Percentiles rank a stretch among this genome's conserved stretches.
phyloP scores from a whole-genome alignment of 768 basidiomycete species.

The Cantharellus anzutake region DNA sequence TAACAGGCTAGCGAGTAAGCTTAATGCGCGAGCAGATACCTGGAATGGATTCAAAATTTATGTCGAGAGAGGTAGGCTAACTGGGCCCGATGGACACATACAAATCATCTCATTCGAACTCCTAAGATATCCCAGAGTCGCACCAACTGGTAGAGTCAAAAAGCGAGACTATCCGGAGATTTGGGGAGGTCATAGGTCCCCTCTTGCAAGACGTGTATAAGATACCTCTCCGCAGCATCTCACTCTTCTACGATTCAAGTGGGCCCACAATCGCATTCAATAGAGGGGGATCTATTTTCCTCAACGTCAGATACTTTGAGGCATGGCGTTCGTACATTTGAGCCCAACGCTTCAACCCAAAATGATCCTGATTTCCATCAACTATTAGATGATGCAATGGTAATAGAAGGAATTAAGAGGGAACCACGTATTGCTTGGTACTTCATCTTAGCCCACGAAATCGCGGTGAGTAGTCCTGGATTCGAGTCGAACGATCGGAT shows the following conservation, averaged over 20 bases:
- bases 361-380: background rate
- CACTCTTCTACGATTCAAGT: constrained; percentile 67
- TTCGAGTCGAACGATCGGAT: background rate
- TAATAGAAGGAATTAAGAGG: constrained; percentile 28
- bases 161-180: constrained; percentile 38
- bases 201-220: constrained; percentile 46
- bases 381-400: constrained; percentile 46
- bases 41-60: constrained; percentile 14
- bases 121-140: too few species aligned
- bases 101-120: too few species aligned
- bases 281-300: constrained; percentile 65
- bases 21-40: background rate
- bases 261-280: constrained; percentile 91
- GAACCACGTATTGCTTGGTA: constrained; percentile 80
- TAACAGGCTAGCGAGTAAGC: background rate
- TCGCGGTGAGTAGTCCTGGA: constrained; percentile 26
- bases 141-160: constrained; percentile 23
- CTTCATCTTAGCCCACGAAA: constrained; percentile 82
- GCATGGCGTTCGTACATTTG: constrained; percentile 34
- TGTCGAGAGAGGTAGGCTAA: constrained; percentile 16
- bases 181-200: constrained; percentile 41
- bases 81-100: too few species aligned
- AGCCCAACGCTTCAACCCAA: background rate
- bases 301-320: constrained; percentile 73
- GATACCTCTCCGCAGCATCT: constrained; percentile 52